Percentiles rank a stretch among this genome's conserved stretches.
phyloP scores from a whole-genome alignment of 2,329 filamentous ascomycete species.

The Coniochaeta sp. region DNA sequence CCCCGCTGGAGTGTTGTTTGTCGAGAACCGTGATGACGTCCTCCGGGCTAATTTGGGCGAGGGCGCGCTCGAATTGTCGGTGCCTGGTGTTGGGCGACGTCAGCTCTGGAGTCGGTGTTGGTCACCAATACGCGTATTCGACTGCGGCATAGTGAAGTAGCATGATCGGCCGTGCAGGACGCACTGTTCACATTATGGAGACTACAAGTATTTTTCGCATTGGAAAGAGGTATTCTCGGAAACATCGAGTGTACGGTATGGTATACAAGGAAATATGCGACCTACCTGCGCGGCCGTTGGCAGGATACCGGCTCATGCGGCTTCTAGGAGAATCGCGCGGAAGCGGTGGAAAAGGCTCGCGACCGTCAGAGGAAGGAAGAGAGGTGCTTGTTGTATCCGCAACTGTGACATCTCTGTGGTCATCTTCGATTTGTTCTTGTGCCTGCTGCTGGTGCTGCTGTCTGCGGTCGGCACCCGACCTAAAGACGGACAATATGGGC shows the following conservation, averaged over 20 bases:
- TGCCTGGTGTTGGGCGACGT: neutral
- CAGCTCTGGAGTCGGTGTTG: neutral
- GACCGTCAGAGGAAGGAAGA: neutral
- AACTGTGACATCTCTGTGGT: neutral
- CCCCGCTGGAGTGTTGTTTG: neutral
- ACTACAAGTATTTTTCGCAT: neutral
- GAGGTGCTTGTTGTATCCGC: neutral
- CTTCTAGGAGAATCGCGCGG: neutral
- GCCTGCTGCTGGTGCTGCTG: neutral
- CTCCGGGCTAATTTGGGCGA: neutral
- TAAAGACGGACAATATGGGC: constrained; percentile 1
- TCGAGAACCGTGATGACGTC: neutral
- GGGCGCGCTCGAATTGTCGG: neutral
- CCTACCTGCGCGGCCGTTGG: neutral
- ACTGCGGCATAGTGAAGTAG: neutral
- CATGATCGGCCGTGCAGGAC: neutral
- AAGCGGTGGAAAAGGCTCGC: neutral
- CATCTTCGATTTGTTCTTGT: neutral
- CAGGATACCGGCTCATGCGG: neutral
- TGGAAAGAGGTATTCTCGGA: neutral
- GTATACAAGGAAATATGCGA: neutral
- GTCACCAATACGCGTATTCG: neutral
- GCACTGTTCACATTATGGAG: neutral
- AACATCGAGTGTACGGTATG: neutral
- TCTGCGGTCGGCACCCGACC: neutral